Evolutionary conservation across 768 basidiomycete genomes (phyloP), one percentile per base, ranked within the genome.

Genomic region (Cystoderma amianthinum): DNA sequence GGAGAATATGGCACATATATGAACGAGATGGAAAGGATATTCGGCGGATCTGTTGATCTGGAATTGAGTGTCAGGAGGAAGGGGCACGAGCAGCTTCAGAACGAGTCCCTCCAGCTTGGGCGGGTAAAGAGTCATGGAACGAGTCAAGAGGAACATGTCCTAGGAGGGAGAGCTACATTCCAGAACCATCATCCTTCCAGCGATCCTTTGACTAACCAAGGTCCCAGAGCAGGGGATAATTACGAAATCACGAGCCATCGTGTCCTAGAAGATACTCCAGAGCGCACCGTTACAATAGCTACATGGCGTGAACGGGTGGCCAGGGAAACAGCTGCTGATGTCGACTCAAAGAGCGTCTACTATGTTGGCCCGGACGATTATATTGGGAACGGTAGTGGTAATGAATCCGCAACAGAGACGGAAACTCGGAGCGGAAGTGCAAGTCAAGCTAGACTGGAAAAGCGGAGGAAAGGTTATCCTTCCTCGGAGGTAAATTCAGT

Each of bases 261-360:
- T 30, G 62, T 75, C 18, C 44, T 75, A 20, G 73, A 74, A 48
- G 67, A 70, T 19, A 69, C 65, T n/a, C 67, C 70, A 1, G 72
- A 74, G 41, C 62, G 61, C 41, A 75, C 73, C 5, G 72, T 75
- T 4, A 75, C 72, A 36, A 71, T 82, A 41, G 69, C 64, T 17
- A 67, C 65, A 6, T 82, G 79, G 79, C 60, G 76, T 23, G 72
- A 79, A 49, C 69, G 73, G 33, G 72, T 75, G 0, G 68, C 70
- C 3, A 56, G 62, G 39, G 65, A 69, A 39, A 55, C 59, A 7
- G 58, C 54, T 32, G 48, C 55, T 22, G 54, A 60, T 16, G 62
- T 62, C 4, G 68, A 67, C 36, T 58, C 46, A 30, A 63, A 71
- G 58, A 72, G 71, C 41, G 61, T 76, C 21, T 72, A 71, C 54